Evolutionary conservation across 208 protist genomes (phyloP).

Genomic region (Leishmania turanica): DNA sequence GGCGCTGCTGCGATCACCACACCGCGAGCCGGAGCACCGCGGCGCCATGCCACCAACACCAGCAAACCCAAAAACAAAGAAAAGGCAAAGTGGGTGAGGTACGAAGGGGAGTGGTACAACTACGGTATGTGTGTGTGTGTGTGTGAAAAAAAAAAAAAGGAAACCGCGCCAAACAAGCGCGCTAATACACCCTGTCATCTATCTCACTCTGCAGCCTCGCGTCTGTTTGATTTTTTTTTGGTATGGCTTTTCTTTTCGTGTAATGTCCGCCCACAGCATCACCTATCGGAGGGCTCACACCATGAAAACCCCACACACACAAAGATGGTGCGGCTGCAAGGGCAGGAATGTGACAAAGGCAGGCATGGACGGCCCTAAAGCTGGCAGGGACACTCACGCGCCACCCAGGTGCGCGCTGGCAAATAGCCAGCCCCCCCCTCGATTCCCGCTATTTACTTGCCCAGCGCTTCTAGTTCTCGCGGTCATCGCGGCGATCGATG

Average conservation of each 20-base stretch:
- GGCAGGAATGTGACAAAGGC: neutral
- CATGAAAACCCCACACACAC: neutral
- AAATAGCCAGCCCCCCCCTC: neutral
- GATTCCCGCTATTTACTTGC: conserved; percentile 2
- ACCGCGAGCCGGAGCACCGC: neutral
- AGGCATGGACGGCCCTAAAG: neutral
- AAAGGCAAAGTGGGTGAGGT: conserved; percentile 2
- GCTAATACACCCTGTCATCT: conserved; percentile 1
- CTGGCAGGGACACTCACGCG: neutral
- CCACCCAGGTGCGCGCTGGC: neutral
- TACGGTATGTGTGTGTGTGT: neutral
- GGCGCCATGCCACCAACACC: neutral
- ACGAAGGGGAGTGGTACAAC: neutral
- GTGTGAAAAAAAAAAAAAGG: conserved; percentile 8
- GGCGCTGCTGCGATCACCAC: neutral
- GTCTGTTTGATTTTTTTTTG: neutral
- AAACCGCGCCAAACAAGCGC: conserved; percentile 15
- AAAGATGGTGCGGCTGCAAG: neutral
- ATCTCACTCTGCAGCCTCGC: neutral
- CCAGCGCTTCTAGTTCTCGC: neutral
- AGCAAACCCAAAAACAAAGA: conserved; percentile 1
- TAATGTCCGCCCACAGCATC: neutral
- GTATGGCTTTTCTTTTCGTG: neutral
- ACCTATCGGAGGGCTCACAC: neutral
- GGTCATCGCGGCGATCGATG: conserved; percentile 40